These are phyloP conservation scores for Monosporozyma solicola DNA, from an alignment of 805 yeast species.

Conservation along the genomic window DNA sequence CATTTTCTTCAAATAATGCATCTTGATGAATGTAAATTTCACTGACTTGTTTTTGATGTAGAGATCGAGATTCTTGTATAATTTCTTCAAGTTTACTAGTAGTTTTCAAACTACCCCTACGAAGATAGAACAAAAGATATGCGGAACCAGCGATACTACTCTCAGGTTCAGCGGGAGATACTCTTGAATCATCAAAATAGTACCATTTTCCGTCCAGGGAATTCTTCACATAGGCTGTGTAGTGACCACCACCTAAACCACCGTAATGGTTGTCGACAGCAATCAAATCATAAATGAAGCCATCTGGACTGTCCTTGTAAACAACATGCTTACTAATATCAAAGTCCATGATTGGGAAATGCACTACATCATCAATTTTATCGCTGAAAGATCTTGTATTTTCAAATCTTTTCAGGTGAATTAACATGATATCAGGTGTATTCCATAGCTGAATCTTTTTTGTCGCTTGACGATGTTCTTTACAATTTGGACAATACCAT, in stretches of 20 bases:
- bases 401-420: constrained; percentile 86
- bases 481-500: constrained; percentile 90
- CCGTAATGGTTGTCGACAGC: constrained; percentile 96
- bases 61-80: constrained; percentile 35
- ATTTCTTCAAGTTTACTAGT: constrained; percentile 37
- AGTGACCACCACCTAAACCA: constrained; percentile 96
- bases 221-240: constrained; percentile 82
- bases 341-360: constrained; percentile 77
- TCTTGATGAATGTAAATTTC: constrained; percentile 18
- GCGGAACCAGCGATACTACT: constrained; percentile 70
- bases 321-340: constrained; percentile 59
- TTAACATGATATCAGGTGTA: constrained; percentile 83
- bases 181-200: constrained; percentile 80
- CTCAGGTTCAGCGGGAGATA: constrained; percentile 49
- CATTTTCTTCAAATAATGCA: constrained; percentile 21
- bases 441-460: constrained; percentile 88
- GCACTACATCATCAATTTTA: constrained; percentile 75
- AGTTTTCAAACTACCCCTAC: constrained; percentile 26
- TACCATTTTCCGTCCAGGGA: constrained; percentile 75
- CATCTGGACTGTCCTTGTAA: constrained; percentile 19
- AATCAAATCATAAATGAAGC: constrained; percentile 64
- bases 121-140: constrained; percentile 74
- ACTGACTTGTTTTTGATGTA: constrained; percentile 20
- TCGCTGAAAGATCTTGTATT: constrained; percentile 79
- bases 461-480: constrained; percentile 82